Evolutionary conservation across 192 early-diverging fungal species (phyloP).

Genomic region (Podila horticola): DNA sequence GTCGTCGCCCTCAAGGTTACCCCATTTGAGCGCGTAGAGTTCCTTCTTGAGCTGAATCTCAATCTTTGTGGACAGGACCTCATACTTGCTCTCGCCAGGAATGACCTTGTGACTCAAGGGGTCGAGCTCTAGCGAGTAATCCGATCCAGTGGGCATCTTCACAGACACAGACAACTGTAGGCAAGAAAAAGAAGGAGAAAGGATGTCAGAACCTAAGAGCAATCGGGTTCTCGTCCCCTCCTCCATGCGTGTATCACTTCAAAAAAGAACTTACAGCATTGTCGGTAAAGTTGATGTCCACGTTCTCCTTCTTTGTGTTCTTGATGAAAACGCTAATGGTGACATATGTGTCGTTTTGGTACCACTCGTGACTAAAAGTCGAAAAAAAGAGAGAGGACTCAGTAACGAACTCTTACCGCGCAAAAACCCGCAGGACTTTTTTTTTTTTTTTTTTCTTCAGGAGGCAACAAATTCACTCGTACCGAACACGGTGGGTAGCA

Average conservation of each 20-base stretch:
- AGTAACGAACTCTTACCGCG: neutral
- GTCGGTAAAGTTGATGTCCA: slow-evolving; percentile 71
- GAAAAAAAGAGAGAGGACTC: neutral
- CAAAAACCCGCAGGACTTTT: neutral
- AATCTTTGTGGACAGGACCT: slow-evolving; percentile 93
- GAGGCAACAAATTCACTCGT: neutral
- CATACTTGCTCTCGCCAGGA: slow-evolving; percentile 74
- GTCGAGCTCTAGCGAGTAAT: slow-evolving; percentile 93
- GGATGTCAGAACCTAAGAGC: no score
- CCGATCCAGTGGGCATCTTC: slow-evolving; percentile 85
- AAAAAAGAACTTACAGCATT: slow-evolving; percentile 53
- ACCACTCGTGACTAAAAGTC: slow-evolving; percentile 90
- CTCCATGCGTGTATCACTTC: no score
- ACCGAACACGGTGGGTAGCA: slow-evolving; percentile 38
- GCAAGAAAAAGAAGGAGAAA: neutral
- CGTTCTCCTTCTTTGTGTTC: slow-evolving; percentile 78
- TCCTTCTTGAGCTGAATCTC: slow-evolving; percentile 91
- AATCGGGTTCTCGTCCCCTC: no score
- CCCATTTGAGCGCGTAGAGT: slow-evolving; percentile 84
- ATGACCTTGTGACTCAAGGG: slow-evolving; percentile 84
- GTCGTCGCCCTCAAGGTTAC: slow-evolving; percentile 79
- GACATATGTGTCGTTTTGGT: slow-evolving; percentile 92
- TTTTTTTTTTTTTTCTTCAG: no score
- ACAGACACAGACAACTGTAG: slow-evolving; percentile 77
- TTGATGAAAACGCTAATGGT: slow-evolving; percentile 93